Percentiles rank a stretch among this genome's conserved stretches.
phyloP scores from a whole-genome alignment of 768 basidiomycete genomes.

The Cantharellus anzutake region DNA sequence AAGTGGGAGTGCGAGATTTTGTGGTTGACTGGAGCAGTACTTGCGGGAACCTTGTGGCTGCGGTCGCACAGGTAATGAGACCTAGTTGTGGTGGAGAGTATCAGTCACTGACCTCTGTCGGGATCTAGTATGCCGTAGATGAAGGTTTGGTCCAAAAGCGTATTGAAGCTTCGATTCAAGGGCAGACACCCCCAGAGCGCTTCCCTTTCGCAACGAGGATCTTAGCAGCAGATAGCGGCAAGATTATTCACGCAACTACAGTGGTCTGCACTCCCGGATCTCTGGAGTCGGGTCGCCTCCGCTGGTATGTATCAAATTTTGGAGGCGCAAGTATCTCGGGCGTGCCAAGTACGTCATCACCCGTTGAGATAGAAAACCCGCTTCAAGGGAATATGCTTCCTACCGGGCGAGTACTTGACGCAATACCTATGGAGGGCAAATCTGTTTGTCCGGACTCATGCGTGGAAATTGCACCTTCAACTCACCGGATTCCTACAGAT shows the following conservation, averaged over 20 bases:
- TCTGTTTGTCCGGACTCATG: neutral
- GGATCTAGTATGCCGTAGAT: constrained; percentile 45
- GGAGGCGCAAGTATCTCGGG: neutral
- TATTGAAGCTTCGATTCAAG: neutral
- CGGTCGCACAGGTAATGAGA: neutral
- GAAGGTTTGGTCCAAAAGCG: constrained; percentile 29
- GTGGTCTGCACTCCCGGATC: neutral
- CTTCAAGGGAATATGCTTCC: neutral
- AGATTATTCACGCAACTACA: neutral
- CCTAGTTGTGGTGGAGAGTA: neutral
- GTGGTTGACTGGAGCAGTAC: constrained; percentile 51
- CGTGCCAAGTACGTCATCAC: neutral
- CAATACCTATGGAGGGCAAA: constrained; percentile 1
- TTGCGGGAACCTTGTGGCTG: constrained; percentile 22
- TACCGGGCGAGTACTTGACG: constrained; percentile 24
- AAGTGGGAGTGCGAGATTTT: constrained; percentile 34
- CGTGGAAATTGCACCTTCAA: constrained; percentile 7
- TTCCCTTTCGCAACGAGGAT: constrained; percentile 2
- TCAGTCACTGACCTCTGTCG: too few relatives aligned
- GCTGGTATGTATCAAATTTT: neutral
- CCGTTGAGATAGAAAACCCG: neutral
- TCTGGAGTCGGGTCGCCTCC: neutral
- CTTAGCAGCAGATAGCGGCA: constrained; percentile 4
- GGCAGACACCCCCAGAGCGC: neutral
- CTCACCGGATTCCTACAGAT: neutral